These are phyloP conservation scores for Backusella psychrophila DNA, from an alignment of 192 early-diverging fungal species.

Conservation along the genomic window DNA sequence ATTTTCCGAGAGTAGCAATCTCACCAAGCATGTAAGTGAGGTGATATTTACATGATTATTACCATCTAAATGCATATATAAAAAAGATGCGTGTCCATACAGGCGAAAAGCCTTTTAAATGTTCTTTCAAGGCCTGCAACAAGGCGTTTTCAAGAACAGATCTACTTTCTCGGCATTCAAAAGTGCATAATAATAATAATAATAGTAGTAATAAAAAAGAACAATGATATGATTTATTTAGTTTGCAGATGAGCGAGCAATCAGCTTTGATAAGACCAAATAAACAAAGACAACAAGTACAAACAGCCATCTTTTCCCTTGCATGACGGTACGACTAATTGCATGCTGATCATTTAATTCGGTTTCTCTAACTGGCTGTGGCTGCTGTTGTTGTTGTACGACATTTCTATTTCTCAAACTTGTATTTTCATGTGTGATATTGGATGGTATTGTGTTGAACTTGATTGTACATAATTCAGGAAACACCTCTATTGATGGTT, in stretches of 20 bases:
- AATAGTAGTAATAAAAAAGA: background rate
- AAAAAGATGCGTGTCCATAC: conserved; percentile 53
- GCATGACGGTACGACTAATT: conserved; percentile 38
- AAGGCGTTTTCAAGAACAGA: conserved; percentile 56
- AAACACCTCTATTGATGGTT: conserved; percentile 55
- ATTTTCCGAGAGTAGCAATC: conserved; percentile 56
- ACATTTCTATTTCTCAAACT: conserved; percentile 8
- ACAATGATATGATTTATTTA: background rate
- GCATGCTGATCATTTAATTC: conserved; percentile 15
- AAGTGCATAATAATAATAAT: conserved; percentile 10
- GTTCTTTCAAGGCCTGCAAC: conserved; percentile 44
- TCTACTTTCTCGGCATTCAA: conserved; percentile 37
- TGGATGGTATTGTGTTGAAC: conserved; percentile 20
- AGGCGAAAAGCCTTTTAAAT: conserved; percentile 70
- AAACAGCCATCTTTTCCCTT: conserved; percentile 56
- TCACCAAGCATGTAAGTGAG: conserved; percentile 49
- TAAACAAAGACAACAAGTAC: conserved; percentile 58
- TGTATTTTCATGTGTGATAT: background rate
- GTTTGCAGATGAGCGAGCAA: conserved; percentile 22
- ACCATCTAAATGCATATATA: background rate
- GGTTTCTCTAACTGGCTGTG: conserved; percentile 25
- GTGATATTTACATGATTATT: background rate
- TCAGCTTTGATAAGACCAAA: conserved; percentile 49
- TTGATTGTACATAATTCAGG: conserved; percentile 74
- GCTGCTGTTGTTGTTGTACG: conserved; percentile 7